Base-by-base conservation (phyloP, 2,329 filamentous ascomycete species). In the Sporothrix humicola region DNA sequence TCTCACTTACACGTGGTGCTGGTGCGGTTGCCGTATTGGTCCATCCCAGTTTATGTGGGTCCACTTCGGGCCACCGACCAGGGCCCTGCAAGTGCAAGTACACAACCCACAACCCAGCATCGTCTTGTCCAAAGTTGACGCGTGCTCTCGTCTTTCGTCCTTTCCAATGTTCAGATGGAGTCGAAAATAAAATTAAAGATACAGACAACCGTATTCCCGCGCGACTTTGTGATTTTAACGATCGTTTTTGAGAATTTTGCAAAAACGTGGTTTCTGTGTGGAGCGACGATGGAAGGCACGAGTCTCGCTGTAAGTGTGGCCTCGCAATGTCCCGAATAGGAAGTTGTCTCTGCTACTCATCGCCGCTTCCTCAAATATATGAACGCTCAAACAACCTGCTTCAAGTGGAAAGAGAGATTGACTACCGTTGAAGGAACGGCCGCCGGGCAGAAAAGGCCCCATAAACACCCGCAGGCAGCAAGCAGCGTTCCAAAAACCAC, bases 1-100 rank as follows among this genome's bases (percentile, higher is more conserved):
- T 44, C 26, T 37, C 37, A 71, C 72, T 73, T 71, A 73, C 72
- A 73, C 72, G 72, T 73, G 72, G 59, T 68, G 72, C 63, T 20
- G 59, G 69, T 66, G 69, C 50, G 15, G 69, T 46, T 31, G 44
- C 72, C 48, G 72, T 63, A 73, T 73, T 73, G 72, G 72, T 52
- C 59, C 56, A 72, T 68, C 10, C 42, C 20, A 12, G 17, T 44
- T 26, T 15, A 1, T 23, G 61, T 66, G 61, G 61, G 61, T 48
- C 61, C 61, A 26, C 3, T 44, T 44, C n/a, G 42, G n/a, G 20
- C 12, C 26, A 46, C n/a, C n/a, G 59, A 65, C 59, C 59, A n/a
- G 44, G 6, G 42, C 7, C 13, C 13, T 17, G 3, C 61, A 20
- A 26, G 46, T n/a, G 37, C 59, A 65, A 65, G 31, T 37, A 5